Evolutionary conservation across 1,284 basidiomycete species (phyloP), one percentile per base, ranked within the genome.

Genomic region (Termitomyces sp.): DNA sequence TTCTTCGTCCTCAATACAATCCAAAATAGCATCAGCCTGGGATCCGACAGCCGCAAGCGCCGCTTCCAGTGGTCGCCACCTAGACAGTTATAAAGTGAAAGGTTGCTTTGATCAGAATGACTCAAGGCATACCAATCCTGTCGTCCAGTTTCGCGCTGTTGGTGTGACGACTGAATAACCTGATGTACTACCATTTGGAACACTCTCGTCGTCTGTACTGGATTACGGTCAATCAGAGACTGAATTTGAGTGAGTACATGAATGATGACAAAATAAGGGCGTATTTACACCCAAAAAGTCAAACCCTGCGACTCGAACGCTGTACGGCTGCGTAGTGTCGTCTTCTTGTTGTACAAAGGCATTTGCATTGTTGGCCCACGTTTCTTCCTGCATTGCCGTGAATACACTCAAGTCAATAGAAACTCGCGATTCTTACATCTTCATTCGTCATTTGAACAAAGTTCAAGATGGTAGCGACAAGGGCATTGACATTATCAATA

Each of bases 291-390:
- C 79, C 38, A 97, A 72, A 26, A 97, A 69, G 63, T 97, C 96
- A 60, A 93, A 86, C 3, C 87, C 86, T 4, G 90, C 87, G 9
- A 92, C 81, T 35, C 96, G 82, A 41, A 94, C 79, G 56, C 88
- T 90, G 66, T 93, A 95, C 0, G 78, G 68, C 47, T 90, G 80
- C 1, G 86, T 86, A 59, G 97, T 93, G 61, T 97, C 96, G 57
- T 97, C 93, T 64, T 97, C 95, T 62, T 97, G 93, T 19, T 89
- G 88, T 21, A 98, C 86, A 65, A 98, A 98, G 2, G 88, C 84
- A 60, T 97, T 96, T 1, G 91, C 84, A 63, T 97, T 90, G 50
- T 76, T 83, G 3, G 82, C 81, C 95, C 96, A 98, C 37, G 84
- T 88, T 46, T 95, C 93, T 66, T 95, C 93, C 89, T 95, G 34